phyloP scores from a whole-genome alignment of 169 alveolate genomes.

The Eimeria acervulina region DNA sequence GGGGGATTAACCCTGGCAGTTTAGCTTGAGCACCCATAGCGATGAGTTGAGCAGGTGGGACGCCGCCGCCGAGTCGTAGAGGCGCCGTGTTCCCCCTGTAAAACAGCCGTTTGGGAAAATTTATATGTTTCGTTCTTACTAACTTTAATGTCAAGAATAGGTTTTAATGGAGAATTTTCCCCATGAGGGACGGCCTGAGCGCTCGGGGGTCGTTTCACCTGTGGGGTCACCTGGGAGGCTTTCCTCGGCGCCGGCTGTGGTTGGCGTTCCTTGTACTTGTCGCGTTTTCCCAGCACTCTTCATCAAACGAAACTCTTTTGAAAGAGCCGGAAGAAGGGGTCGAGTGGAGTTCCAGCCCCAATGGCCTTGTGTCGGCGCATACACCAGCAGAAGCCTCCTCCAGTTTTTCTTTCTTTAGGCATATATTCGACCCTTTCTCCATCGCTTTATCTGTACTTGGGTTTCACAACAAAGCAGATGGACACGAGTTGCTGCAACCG shows the following conservation, averaged over 20 bases:
- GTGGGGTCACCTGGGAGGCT: constrained; percentile 52
- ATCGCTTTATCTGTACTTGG: background rate
- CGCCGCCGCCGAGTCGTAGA: constrained; percentile 30
- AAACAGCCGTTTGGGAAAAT: background rate
- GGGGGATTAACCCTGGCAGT: background rate
- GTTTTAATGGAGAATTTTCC: constrained; percentile 33
- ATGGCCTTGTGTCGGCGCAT: background rate
- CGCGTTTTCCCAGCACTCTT: background rate
- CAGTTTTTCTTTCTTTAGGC: background rate
- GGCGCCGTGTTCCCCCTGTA: background rate
- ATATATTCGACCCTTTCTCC: background rate
- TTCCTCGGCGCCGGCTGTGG: background rate
- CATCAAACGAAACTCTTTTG: background rate
- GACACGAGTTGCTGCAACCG: background rate
- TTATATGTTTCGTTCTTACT: background rate
- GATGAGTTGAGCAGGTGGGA: constrained; percentile 10
- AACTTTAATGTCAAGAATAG: background rate
- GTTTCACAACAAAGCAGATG: background rate
- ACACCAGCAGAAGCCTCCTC: background rate
- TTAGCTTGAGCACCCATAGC: background rate
- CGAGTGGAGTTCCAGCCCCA: background rate
- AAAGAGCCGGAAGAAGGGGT: background rate
- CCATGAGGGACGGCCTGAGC: constrained; percentile 50
- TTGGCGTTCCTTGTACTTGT: background rate
- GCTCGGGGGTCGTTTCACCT: constrained; percentile 19